A percentile compares a stretch with the other conserved stretches of the same genome.
These are phyloP conservation scores for Jackrogersella multiformis DNA, from an alignment of 495 filamentous ascomycete genomes.

Conservation along the genomic window DNA sequence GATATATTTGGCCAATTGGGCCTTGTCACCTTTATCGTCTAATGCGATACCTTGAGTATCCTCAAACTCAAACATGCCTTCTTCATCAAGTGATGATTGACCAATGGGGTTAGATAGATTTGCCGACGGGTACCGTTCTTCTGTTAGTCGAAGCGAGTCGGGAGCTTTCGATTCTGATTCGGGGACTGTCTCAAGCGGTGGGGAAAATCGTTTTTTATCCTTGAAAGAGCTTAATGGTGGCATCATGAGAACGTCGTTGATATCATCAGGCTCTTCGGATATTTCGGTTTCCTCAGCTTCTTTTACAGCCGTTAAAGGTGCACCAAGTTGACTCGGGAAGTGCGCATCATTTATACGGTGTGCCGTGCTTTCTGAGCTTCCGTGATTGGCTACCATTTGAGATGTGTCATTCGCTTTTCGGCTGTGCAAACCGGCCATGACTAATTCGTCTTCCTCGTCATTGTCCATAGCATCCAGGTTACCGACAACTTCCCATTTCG, in stretches of 20 bases:
- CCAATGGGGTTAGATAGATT: background rate
- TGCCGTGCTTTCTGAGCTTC: constrained; percentile 11
- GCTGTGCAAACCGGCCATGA: constrained; percentile 40
- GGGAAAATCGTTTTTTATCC: constrained; percentile 40
- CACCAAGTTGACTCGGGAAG: constrained; percentile 25
- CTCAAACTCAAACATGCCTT: constrained; percentile 46
- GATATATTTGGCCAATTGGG: constrained; percentile 32
- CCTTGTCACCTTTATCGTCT: background rate
- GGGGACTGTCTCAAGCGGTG: constrained; percentile 24
- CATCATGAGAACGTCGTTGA: constrained; percentile 40
- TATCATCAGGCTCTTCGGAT: constrained; percentile 19
- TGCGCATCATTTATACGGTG: constrained; percentile 35
- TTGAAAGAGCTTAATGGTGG: constrained; percentile 43
- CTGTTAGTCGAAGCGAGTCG: background rate
- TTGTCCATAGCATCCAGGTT: constrained; percentile 43
- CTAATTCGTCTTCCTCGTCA: constrained; percentile 48
- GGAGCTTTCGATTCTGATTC: constrained; percentile 3
- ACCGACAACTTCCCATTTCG: constrained; percentile 54
- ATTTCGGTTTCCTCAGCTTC: constrained; percentile 20
- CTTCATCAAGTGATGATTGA: constrained; percentile 31
- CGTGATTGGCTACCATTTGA: background rate
- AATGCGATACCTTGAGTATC: constrained; percentile 5
- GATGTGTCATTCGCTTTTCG: constrained; percentile 29
- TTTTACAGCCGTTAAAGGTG: constrained; percentile 21
- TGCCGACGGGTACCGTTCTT: background rate